Percentiles rank a stretch among this genome's conserved stretches.
Evolutionary conservation across 108 stramenopile genomes (phyloP).

Genomic region (Discostella stelligeroides): DNA sequence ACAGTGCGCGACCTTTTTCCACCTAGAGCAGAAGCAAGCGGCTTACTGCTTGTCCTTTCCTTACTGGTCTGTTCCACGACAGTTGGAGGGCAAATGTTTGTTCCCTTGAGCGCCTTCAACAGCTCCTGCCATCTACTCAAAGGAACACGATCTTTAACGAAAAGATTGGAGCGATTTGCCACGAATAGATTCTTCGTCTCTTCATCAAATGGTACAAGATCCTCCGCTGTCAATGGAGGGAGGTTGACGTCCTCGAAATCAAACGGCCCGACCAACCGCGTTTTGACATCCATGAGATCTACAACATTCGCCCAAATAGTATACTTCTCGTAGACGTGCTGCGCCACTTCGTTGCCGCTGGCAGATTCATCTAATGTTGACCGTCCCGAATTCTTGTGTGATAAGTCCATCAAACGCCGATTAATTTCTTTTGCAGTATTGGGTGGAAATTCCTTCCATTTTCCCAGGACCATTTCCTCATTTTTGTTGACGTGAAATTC

Average conservation of each 20-base stretch:
- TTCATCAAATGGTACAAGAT: constrained; percentile 1
- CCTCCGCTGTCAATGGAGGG: background rate
- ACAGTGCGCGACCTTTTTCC: too few relatives aligned
- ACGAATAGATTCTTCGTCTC: constrained; percentile 3
- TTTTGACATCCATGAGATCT: constrained; percentile 25
- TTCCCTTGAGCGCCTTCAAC: constrained; percentile 9
- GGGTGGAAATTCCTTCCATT: constrained; percentile 30
- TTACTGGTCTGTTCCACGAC: too few relatives aligned
- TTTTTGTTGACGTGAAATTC: constrained; percentile 16
- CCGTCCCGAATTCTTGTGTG: background rate
- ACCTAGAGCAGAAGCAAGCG: too few relatives aligned
- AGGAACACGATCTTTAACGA: constrained; percentile 39
- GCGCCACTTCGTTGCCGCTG: background rate
- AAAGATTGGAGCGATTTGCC: constrained; percentile 13
- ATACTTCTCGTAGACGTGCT: constrained; percentile 22
- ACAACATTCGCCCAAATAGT: constrained; percentile 23
- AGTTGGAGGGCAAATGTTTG: constrained; percentile 16
- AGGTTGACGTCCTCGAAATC: constrained; percentile 23
- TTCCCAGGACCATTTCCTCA: constrained; percentile 31
- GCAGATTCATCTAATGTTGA: background rate
- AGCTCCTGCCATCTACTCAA: constrained; percentile 31
- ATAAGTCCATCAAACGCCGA: constrained; percentile 16
- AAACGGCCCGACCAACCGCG: constrained; percentile 34
- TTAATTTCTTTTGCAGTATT: constrained; percentile 19
- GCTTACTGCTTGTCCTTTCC: too few relatives aligned